phyloP scores from a whole-genome alignment of 2,329 filamentous ascomycete species.

The Colletotrichum brevisporum region DNA sequence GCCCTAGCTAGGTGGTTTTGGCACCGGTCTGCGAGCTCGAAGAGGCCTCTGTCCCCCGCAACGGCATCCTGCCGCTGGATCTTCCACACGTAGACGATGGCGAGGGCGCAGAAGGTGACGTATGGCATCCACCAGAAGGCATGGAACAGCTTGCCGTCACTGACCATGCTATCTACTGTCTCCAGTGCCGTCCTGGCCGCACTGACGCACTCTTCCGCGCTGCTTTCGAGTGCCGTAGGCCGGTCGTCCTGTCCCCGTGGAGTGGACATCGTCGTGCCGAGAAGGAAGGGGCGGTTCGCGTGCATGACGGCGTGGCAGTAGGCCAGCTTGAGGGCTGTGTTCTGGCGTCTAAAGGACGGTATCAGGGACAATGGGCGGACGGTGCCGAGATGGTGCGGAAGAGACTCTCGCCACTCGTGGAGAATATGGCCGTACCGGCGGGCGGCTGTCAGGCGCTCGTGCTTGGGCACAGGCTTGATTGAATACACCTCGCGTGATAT shows the following conservation, averaged over 20 bases:
- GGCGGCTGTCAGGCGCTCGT: constrained; percentile 55
- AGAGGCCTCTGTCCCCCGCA: constrained; percentile 34
- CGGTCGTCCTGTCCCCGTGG: constrained; percentile 57
- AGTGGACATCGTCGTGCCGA: constrained; percentile 48
- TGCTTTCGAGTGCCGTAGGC: constrained; percentile 54
- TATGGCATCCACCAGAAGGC: constrained; percentile 69
- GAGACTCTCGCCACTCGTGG: constrained; percentile 53
- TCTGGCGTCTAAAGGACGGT: constrained; percentile 61
- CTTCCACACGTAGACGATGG: constrained; percentile 67
- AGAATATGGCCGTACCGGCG: constrained; percentile 55
- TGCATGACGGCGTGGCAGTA: constrained; percentile 70
- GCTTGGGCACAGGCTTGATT: constrained; percentile 50
- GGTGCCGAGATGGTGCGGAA: constrained; percentile 60
- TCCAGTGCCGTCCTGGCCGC: constrained; percentile 62
- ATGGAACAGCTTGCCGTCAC: constrained; percentile 49
- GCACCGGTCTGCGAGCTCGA: constrained; percentile 55
- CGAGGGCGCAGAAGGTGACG: constrained; percentile 67
- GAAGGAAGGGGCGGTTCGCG: constrained; percentile 67
- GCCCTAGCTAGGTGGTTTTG: constrained; percentile 59
- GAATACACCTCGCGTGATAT: constrained; percentile 58
- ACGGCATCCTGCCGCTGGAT: constrained; percentile 45
- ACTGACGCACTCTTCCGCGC: constrained; percentile 59
- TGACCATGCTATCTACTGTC: constrained; percentile 57
- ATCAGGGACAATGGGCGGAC: constrained; percentile 62
- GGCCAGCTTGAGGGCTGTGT: constrained; percentile 66